Evolutionary conservation across 2,329 filamentous ascomycete species (phyloP).

Genomic region (Nemania serpens): DNA sequence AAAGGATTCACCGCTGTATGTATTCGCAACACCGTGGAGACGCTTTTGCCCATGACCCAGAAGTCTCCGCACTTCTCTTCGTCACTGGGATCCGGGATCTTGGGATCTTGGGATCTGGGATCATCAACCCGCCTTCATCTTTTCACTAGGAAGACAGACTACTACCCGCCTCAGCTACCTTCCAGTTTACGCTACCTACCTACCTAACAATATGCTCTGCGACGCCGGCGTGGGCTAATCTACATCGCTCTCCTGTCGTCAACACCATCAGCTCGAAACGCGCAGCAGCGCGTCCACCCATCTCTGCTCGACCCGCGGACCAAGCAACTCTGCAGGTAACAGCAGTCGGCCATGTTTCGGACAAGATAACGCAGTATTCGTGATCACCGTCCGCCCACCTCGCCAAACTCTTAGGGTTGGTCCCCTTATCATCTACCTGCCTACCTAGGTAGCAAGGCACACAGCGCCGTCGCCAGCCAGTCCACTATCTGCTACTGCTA

Average conservation of each 20-base stretch:
- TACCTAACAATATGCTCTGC: neutral
- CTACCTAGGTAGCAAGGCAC: conserved; percentile 28
- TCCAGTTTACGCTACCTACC: neutral
- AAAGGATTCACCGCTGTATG: conserved; percentile 6
- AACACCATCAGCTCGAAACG: neutral
- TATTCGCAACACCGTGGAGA: too few species aligned
- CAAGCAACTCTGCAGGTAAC: conserved; percentile 16
- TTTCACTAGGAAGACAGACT: neutral
- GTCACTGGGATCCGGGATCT: too few species aligned
- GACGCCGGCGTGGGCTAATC: neutral
- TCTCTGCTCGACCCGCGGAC: neutral
- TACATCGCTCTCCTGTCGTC: neutral
- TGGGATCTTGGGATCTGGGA: too few species aligned
- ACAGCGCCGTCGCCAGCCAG: conserved; percentile 23
- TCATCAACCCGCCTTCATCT: neutral
- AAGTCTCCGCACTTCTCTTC: neutral
- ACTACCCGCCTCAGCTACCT: neutral
- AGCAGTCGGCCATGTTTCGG: conserved; percentile 19
- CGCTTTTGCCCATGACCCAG: neutral
- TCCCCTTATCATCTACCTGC: conserved; percentile 21
- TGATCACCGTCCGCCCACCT: conserved; percentile 20
- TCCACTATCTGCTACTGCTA: conserved; percentile 12
- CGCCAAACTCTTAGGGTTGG: conserved; percentile 19
- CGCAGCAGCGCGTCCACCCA: too few species aligned
- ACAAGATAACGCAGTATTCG: conserved; percentile 19